Percentiles rank a stretch among this genome's conserved stretches.
Evolutionary conservation across 345 rosid genomes (phyloP).

Genomic region (Eucalyptus grandis): DNA sequence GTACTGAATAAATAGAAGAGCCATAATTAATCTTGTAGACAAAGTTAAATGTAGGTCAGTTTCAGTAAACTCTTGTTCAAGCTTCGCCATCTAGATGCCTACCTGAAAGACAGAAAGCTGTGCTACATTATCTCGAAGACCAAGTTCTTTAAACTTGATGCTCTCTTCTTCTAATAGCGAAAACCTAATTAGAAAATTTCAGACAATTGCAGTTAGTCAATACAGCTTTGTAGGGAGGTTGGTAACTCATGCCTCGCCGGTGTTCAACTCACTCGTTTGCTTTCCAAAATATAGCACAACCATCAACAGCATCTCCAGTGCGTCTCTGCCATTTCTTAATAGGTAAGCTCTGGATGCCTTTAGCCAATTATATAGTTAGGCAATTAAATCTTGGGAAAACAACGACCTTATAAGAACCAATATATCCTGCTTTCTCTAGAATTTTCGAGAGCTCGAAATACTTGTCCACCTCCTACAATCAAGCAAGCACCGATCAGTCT

Average conservation of each 20-base stretch:
- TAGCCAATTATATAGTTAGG: neutral
- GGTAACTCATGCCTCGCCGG: neutral
- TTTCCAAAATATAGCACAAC: slow-evolving; percentile 83
- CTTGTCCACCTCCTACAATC: slow-evolving; percentile 69
- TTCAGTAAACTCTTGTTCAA: neutral
- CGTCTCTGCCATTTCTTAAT: slow-evolving; percentile 49
- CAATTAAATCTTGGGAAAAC: neutral
- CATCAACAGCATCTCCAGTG: slow-evolving; percentile 66
- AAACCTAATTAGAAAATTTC: slow-evolving; percentile 25
- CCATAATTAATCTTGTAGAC: neutral
- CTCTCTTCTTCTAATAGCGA: slow-evolving; percentile 48
- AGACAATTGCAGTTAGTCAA: neutral
- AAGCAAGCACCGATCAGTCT: neutral
- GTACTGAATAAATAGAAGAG: neutral
- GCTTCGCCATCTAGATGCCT: neutral
- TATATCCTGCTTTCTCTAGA: slow-evolving; percentile 60
- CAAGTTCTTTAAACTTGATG: slow-evolving; percentile 52
- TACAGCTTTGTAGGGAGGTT: neutral
- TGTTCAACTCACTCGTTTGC: slow-evolving; percentile 27
- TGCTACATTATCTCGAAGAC: slow-evolving; percentile 72
- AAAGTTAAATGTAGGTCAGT: neutral
- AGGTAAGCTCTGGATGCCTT: neutral
- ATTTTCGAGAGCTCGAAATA: slow-evolving; percentile 39
- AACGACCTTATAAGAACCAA: slow-evolving; percentile 54
- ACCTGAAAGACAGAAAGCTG: slow-evolving; percentile 78